Percentiles rank a stretch among this genome's conserved stretches.
These are phyloP conservation scores for Kodamaea laetipori DNA, from an alignment of 805 yeast genomes.

Conservation along the genomic window DNA sequence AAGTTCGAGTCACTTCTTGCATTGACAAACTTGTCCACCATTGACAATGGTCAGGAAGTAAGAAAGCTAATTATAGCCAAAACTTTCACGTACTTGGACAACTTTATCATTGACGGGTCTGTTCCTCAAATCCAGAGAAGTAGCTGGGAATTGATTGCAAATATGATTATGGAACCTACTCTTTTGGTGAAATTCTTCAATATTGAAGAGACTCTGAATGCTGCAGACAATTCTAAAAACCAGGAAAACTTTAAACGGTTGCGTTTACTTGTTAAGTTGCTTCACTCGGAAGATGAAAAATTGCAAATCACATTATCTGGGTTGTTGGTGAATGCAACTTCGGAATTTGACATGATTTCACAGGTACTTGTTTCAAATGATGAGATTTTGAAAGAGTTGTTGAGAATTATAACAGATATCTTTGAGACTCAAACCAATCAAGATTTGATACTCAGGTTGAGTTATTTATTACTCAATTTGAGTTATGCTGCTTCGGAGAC, in stretches of 20 bases:
- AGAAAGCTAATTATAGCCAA: constrained; percentile 44
- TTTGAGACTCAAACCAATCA: constrained; percentile 26
- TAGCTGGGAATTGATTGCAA: constrained; percentile 63
- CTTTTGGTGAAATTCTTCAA: constrained; percentile 62
- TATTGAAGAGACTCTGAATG: constrained; percentile 27
- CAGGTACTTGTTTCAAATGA: constrained; percentile 24
- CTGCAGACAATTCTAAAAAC: constrained; percentile 13
- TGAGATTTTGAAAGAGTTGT: constrained; percentile 19
- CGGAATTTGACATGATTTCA: constrained; percentile 40
- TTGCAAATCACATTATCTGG: constrained; percentile 39
- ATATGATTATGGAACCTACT: constrained; percentile 48
- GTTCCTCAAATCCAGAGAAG: constrained; percentile 53
- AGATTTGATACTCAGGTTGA: constrained; percentile 30
- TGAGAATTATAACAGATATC: constrained; percentile 23
- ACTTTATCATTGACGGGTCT: constrained; percentile 42
- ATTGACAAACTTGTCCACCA: constrained; percentile 64
- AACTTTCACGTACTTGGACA: constrained; percentile 47
- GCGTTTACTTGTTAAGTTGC: constrained; percentile 31
- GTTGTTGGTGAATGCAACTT: constrained; percentile 42
- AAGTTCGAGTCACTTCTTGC: constrained; percentile 62
- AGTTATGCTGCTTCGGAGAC: constrained; percentile 16
- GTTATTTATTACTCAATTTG: constrained; percentile 25
- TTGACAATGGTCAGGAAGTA: constrained; percentile 41
- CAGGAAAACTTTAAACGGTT: constrained; percentile 31
- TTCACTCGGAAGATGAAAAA: constrained; percentile 33